Base-by-base conservation (phyloP, 2,329 filamentous ascomycete species). In the Fusarium sp. region DNA sequence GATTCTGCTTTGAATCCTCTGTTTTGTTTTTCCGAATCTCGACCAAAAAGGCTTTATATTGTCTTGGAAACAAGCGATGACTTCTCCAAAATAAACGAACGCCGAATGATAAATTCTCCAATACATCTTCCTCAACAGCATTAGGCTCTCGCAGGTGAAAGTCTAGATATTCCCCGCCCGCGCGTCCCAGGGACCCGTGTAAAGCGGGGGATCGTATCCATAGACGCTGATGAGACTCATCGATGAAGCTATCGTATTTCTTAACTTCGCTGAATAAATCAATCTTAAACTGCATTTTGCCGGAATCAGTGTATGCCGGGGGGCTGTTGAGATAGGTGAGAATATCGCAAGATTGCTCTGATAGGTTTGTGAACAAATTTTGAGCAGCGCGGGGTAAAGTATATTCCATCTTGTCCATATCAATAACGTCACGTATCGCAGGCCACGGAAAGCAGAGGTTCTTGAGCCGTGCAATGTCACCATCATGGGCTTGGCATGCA, bases 361-460 rank as follows among this genome's bases (percentile, higher is more conserved):
- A 63, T 6, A 70, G 30, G 29, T 69, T 70, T 6, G 4, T 57
- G 20, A 70, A 70, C 4, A 70, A n/a, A 20, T 58, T 70, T 24
- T 70, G 67, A 1, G 67, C 66, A 1, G 66, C 47, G 1, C 67
- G 61, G 4, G 67, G 61, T 0, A 70, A 45, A 14, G 4, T 8
- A 18, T 67, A 42, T 22, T 66, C 30, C 68, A 70, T 53, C 14
- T 38, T 53, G 0, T 70, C 44, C 61, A 70, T 51, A 25, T 67
- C 52, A 14, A 70, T 52, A 8, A 63, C 44, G 43, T 70, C 66
- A 16, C 67, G 66, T 9, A 70, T 70, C 2, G 67, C 61, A 14
- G 45, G 61, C 67, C 67, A 70, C 6, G 67, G 67, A 8, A 70
- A 70, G 43, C 67, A 70, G 12, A 70, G n/a, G 12, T 54, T 69